A percentile compares a stretch with the other conserved stretches of the same genome.
These are phyloP conservation scores for Henckelia pumila DNA, from an alignment of 257 asterid species.

Conservation along the genomic window DNA sequence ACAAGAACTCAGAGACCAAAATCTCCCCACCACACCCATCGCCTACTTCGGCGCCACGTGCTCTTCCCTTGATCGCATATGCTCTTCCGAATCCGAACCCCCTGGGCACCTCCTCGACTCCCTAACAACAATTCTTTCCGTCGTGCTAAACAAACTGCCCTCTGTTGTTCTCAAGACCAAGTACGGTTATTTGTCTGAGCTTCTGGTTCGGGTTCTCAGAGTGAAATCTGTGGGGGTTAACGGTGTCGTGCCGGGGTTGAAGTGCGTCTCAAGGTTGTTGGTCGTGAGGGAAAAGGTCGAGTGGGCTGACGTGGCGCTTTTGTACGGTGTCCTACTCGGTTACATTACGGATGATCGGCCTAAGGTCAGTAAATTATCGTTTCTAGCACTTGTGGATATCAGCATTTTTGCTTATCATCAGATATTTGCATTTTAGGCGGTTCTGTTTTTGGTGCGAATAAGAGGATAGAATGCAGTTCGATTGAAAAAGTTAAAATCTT, in stretches of 20 bases:
- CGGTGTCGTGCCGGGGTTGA: constrained; percentile 63
- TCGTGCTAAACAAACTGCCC: constrained; percentile 41
- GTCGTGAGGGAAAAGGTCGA: constrained; percentile 47
- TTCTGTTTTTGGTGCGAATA: background rate
- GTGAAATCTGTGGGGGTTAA: constrained; percentile 41
- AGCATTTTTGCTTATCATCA: background rate
- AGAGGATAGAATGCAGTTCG: background rate
- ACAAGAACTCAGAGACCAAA: constrained; percentile 69
- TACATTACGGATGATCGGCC: constrained; percentile 55
- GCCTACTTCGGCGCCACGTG: constrained; percentile 81
- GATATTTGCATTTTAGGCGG: background rate
- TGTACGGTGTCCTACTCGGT: constrained; percentile 49
- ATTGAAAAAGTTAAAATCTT: background rate
- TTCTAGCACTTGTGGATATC: background rate
- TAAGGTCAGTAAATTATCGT: constrained; percentile 42
- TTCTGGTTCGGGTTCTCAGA: constrained; percentile 40
- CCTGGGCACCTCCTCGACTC: constrained; percentile 67
- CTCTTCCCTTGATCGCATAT: constrained; percentile 65
- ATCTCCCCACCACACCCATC: constrained; percentile 51
- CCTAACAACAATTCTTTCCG: constrained; percentile 52
- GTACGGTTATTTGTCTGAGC: constrained; percentile 45
- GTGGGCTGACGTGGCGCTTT: constrained; percentile 60
- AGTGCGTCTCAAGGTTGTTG: constrained; percentile 54
- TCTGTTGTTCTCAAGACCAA: constrained; percentile 44
- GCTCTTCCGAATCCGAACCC: constrained; percentile 38